Base-by-base conservation (phyloP, 1,284 basidiomycete genomes). In the Cerioporus squamosus region DNA sequence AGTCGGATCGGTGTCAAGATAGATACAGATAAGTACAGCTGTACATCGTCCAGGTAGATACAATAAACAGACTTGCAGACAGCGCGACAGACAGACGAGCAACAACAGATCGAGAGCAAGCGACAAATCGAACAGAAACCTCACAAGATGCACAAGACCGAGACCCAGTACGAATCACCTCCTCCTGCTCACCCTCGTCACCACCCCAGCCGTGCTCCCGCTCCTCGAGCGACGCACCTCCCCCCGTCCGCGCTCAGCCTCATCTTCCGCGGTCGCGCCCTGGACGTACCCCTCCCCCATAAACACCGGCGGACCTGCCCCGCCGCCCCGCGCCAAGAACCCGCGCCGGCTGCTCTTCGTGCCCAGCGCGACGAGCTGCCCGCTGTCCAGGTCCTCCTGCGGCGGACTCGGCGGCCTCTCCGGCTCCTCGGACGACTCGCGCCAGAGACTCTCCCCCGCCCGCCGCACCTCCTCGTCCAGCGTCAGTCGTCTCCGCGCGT, bases 271-370 rank as follows among this genome's bases (percentile, higher is more conserved):
- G 17, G 50, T 47, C 7, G 63, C 81, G 14, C 81, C 86, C 33
- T 81, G 77, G 3, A 88, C 80, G 65, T 85, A 85, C 3, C 87
- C 87, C 24, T 77, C 80, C 15, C 85, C 86, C 83, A 90, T 85
- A 56, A 85, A 82, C 9, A 91, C 84, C 7, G 89, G 85, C 2
- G 66, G 57, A 2, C 90, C 89, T 24, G 85, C 88, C 8, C 80
- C 88, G 1, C 90, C 90, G 17, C 90, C 90, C 66, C 83, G 84
- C 10, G 88, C 86, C n/a, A 91, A 72, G 60, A 89, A 92, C 2
- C 87, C 87, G 14, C 70, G 73, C 24, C 72, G 75, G 63, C 79
- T 82, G 55, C 77, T 82, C 65, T 78, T 78, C 44, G 75, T 82
- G 12, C 87, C 88, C 3, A 81, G 75, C 14, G 81, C 86, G 3